Percentiles rank a stretch among this genome's conserved stretches.
Conservation (phyloP, 2,329 filamentous ascomycete genomes). For the Aspergillus luchuensis region DNA sequence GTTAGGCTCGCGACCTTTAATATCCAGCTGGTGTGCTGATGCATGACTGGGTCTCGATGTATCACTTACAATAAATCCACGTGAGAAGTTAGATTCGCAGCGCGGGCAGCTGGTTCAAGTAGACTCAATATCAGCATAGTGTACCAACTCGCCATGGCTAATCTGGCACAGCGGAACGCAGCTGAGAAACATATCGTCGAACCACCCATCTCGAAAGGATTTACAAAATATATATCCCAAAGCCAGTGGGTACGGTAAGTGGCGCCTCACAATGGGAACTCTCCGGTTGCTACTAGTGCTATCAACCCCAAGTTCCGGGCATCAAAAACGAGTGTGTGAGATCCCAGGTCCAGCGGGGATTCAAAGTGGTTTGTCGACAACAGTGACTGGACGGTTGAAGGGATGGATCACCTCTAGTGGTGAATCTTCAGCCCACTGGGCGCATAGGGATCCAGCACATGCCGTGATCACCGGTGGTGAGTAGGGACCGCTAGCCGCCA, state of each 20-base stretch:
- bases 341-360: neutral
- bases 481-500: neutral
- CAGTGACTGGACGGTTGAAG: conserved; percentile 2
- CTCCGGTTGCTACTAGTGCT: neutral
- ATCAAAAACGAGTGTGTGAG: neutral
- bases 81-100: conserved; percentile 27
- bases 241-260: neutral
- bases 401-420: conserved; percentile 1
- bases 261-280: neutral
- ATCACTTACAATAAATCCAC: conserved; percentile 34
- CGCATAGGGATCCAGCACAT: conserved; percentile 19
- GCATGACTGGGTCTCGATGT: neutral
- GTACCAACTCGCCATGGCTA: conserved; percentile 15
- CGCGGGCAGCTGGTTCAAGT: conserved; percentile 14
- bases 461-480: conserved; percentile 17
- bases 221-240: conserved; percentile 6
- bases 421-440: conserved; percentile 11
- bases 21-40: neutral
- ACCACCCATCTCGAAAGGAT: neutral
- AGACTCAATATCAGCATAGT: conserved; percentile 19
- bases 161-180: neutral
- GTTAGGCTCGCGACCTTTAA: conserved; percentile 11
- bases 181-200: neutral
- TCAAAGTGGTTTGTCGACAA: neutral
- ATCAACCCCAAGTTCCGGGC: neutral